phyloP scores from a whole-genome alignment of 352 stramenopile species.

The Nothophytophthora sp. region DNA sequence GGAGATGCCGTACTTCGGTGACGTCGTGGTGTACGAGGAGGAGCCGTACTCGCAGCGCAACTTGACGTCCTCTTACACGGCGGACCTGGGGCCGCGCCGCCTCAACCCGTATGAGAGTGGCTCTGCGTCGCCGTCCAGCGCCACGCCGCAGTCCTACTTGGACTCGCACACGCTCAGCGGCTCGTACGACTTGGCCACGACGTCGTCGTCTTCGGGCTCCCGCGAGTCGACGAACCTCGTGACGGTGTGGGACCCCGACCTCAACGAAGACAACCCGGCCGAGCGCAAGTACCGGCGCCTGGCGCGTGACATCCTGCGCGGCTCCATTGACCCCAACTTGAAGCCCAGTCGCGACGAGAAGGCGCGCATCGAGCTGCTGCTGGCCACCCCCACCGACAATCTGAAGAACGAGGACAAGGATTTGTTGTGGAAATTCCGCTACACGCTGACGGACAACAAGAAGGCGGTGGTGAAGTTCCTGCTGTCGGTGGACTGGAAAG shows the following conservation, averaged over 20 bases:
- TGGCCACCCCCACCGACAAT: constrained; percentile 93
- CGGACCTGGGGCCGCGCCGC: constrained; percentile 39
- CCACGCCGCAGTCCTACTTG: constrained; percentile 24
- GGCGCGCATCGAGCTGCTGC: constrained; percentile 90
- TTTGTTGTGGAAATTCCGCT: constrained; percentile 96
- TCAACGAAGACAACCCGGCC: constrained; percentile 90
- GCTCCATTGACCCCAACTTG: constrained; percentile 96
- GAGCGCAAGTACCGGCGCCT: constrained; percentile 99
- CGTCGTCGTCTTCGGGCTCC: constrained; percentile 18
- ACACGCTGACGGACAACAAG: constrained; percentile 94
- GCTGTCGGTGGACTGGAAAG: constrained; percentile 97
- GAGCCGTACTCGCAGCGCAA: constrained; percentile 85
- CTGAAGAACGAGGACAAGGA: constrained; percentile 93
- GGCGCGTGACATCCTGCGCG: constrained; percentile 94
- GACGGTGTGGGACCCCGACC: constrained; percentile 82
- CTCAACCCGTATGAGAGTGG: constrained; percentile 37
- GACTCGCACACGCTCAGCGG: constrained; percentile 47
- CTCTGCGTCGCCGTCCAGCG: constrained; percentile 14
- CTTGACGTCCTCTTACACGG: constrained; percentile 52
- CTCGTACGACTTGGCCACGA: constrained; percentile 46
- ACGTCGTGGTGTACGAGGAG: constrained; percentile 93
- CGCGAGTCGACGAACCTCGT: constrained; percentile 57
- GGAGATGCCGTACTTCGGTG: constrained; percentile 91
- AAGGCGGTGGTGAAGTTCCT: constrained; percentile 98
- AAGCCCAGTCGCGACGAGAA: constrained; percentile 97